phyloP scores from a whole-genome alignment of 2,329 filamentous ascomycete species.

The Penicillium sp. region DNA sequence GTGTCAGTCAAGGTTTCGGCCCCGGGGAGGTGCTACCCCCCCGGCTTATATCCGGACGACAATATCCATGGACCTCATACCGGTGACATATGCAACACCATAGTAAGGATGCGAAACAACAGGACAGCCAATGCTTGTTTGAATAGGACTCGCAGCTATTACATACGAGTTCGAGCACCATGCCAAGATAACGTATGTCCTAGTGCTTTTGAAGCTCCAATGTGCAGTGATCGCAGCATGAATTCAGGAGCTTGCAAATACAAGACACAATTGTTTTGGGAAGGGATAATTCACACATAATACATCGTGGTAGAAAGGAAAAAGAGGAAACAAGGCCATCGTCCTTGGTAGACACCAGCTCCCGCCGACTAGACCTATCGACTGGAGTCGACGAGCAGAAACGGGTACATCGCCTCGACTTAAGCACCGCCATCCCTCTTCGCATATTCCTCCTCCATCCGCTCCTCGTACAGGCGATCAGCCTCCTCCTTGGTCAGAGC shows the following conservation, averaged over 20 bases:
- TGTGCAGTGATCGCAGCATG: no score
- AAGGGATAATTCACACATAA: not conserved
- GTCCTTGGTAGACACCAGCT: not conserved
- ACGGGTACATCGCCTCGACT: not conserved
- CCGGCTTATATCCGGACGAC: not conserved
- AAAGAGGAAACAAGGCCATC: not conserved
- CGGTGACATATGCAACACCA: not conserved
- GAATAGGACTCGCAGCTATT: not conserved
- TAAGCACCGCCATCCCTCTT: constrained; percentile 45
- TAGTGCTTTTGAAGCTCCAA: not conserved
- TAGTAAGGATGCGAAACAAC: not conserved
- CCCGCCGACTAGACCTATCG: not conserved
- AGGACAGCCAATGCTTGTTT: not conserved
- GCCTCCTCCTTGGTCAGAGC: constrained; percentile 42
- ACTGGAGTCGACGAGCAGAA: not conserved
- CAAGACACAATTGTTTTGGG: not conserved
- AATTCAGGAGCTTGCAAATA: not conserved
- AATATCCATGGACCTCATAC: not conserved
- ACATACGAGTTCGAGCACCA: not conserved
- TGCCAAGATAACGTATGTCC: no score
- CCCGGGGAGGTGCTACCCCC: not conserved
- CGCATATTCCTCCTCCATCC: constrained; percentile 48
- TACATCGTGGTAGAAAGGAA: not conserved
- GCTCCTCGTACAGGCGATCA: constrained; percentile 44
- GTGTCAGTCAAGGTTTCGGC: not conserved